These are phyloP conservation scores for Musa acuminata DNA, from an alignment of 176 grass and related monocot genomes.

Conservation along the genomic window DNA sequence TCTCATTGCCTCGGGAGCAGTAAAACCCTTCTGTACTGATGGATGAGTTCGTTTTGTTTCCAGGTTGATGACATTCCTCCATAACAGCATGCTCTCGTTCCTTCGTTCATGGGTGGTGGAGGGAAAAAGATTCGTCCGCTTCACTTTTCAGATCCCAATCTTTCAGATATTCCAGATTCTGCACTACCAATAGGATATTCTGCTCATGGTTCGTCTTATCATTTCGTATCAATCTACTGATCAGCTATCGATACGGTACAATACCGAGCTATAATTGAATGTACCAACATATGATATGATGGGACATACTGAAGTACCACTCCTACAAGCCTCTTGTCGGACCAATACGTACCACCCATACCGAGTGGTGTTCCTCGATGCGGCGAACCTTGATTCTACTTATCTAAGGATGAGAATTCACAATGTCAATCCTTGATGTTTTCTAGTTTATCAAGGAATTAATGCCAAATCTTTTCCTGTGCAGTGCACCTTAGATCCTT, in stretches of 20 bases:
- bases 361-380: too few relatives aligned
- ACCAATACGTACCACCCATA: too few relatives aligned
- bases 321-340: too few relatives aligned
- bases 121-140: constrained; percentile 88
- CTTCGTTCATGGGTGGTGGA: constrained; percentile 67
- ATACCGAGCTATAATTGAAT: too few relatives aligned
- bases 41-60: neutral
- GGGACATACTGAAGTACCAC: too few relatives aligned
- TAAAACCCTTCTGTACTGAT: neutral
- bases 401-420: too few relatives aligned
- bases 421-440: neutral
- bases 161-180: constrained; percentile 32
- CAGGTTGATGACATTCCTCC: constrained; percentile 87
- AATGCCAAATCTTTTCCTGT: neutral
- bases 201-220: neutral
- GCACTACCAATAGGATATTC: neutral
- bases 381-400: too few relatives aligned
- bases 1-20: neutral
- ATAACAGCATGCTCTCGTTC: constrained; percentile 89
- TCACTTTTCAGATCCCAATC: constrained; percentile 59
- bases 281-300: too few relatives aligned
- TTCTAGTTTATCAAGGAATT: neutral
- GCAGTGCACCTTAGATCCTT: constrained; percentile 87
- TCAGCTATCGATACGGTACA: too few relatives aligned
- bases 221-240: too few relatives aligned